A percentile compares a stretch with the other conserved stretches of the same genome.
These are phyloP conservation scores for Hamigera avellanea DNA, from an alignment of 495 filamentous ascomycete genomes.

Conservation along the genomic window DNA sequence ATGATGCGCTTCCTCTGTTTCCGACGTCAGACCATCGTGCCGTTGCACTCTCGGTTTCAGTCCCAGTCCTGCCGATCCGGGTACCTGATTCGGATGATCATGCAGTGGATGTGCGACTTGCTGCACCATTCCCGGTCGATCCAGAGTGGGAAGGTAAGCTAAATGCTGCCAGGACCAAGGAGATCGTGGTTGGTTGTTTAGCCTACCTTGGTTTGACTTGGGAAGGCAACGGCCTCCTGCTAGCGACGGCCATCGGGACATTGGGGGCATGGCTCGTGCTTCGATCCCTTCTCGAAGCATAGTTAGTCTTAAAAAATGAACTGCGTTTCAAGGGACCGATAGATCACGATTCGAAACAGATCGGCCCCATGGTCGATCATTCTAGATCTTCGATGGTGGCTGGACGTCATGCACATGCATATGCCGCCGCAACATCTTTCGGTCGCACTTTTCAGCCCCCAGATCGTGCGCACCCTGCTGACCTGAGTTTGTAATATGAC, in stretches of 20 bases:
- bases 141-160: constrained; percentile 37
- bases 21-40: constrained; percentile 75
- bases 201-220: constrained; percentile 49
- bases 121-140: constrained; percentile 44
- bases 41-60: constrained; percentile 52
- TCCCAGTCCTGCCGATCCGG: constrained; percentile 37
- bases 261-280: constrained; percentile 36
- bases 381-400: too few relatives aligned
- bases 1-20: constrained; percentile 64
- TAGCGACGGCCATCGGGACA: constrained; percentile 30
- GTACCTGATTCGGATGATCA: constrained; percentile 7
- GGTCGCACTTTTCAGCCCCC: too few relatives aligned
- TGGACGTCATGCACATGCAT: too few relatives aligned
- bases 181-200: constrained; percentile 44
- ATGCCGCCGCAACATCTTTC: too few relatives aligned
- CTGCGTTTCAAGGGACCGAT: too few relatives aligned
- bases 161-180: constrained; percentile 39
- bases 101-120: constrained; percentile 13
- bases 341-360: neutral
- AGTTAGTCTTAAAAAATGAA: too few relatives aligned
- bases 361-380: too few relatives aligned
- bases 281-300: constrained; percentile 4
- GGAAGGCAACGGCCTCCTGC: constrained; percentile 42
- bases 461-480: too few relatives aligned
- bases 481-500: too few relatives aligned